Evolutionary conservation across 768 basidiomycete species (phyloP).

Genomic region (Tylopilus balloui): DNA sequence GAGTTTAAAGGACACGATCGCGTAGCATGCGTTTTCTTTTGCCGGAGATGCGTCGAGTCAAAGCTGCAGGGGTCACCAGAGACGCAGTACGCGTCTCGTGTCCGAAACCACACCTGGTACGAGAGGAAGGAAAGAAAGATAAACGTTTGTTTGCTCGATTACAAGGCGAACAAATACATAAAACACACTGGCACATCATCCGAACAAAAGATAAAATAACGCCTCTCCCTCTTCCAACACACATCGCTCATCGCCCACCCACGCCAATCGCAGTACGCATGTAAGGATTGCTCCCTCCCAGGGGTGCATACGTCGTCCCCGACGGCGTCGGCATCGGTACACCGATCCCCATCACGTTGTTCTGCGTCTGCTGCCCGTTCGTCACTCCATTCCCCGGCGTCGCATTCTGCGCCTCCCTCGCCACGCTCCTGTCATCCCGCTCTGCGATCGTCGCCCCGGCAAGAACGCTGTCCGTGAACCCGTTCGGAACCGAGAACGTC

Average conservation of each 20-base stretch:
- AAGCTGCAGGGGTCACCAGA: too few relatives aligned
- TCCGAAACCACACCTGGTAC: too few relatives aligned
- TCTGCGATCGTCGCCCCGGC: constrained; percentile 81
- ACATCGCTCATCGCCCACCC: constrained; percentile 40
- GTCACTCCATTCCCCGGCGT: constrained; percentile 40
- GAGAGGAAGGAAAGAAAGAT: too few relatives aligned
- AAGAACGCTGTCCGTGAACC: constrained; percentile 58
- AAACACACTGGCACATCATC: constrained; percentile 24
- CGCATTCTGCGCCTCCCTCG: constrained; percentile 51
- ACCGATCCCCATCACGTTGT: constrained; percentile 48
- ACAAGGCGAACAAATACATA: constrained; percentile 33
- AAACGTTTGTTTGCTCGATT: constrained; percentile 11
- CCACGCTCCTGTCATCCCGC: constrained; percentile 58
- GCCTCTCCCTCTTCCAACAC: neutral
- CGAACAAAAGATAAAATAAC: constrained; percentile 15
- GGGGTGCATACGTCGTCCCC: constrained; percentile 54
- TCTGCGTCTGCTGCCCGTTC: constrained; percentile 30
- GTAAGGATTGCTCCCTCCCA: constrained; percentile 58
- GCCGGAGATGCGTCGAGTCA: too few relatives aligned
- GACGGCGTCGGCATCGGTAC: constrained; percentile 39
- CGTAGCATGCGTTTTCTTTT: too few relatives aligned
- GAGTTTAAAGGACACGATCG: too few relatives aligned
- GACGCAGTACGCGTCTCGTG: too few relatives aligned
- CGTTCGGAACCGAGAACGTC: constrained; percentile 66
- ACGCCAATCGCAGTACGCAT: constrained; percentile 58